Base-by-base conservation (phyloP, 345 rosid species). In the Anastatica hierochuntica region DNA sequence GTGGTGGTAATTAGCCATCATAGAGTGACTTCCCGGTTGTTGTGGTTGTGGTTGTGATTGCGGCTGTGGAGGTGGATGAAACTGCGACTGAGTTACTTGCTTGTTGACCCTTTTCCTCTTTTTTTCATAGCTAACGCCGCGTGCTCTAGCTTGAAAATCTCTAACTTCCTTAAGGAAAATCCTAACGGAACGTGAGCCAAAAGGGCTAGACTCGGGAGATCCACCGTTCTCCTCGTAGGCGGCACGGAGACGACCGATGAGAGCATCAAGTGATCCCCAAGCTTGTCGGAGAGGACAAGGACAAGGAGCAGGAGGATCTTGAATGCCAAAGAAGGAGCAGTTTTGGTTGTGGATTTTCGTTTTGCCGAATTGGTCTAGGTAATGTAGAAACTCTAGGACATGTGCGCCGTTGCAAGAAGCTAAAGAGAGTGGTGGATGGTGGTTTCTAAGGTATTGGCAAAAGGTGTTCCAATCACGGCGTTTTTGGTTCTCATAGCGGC, bases 81-180 rank as follows among this genome's bases (percentile, higher is more conserved):
- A 1, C 15, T 9, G 67, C 49, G 52, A 40, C 42, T 36, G 64
- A 21, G 33, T 42, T 56, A 49, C 62, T 49, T 30, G 66, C 15
- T 23, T 56, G 5, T 84, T 82, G 14, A 49, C 63, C 75, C 90
- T 77, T 48, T 62, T 68, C 49, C 68, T 62, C 64, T 68, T 68
- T 54, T 68, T 68, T 10, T 68, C 73, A 13, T 68, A 68, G 58
- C 67, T 56, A 54, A 68, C 68, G 0, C 73, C 73, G 0, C 73
- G 62, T 29, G 73, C 73, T 56, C 62, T 68, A 12, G 73, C 68
- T 8, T 68, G 73, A 24, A 62, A 61, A 38, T 68, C 73, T 49
- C 73, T 49, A 10, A 61, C 73, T 30, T 68, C 58, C 36, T 68
- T 53, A 19, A 68, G 67, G 52, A 40, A 68, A 35, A 68, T 34